A percentile compares a stretch with the other conserved stretches of the same genome.
phyloP scores from a whole-genome alignment of 306 rosid species.

The Trifolium dubium region DNA sequence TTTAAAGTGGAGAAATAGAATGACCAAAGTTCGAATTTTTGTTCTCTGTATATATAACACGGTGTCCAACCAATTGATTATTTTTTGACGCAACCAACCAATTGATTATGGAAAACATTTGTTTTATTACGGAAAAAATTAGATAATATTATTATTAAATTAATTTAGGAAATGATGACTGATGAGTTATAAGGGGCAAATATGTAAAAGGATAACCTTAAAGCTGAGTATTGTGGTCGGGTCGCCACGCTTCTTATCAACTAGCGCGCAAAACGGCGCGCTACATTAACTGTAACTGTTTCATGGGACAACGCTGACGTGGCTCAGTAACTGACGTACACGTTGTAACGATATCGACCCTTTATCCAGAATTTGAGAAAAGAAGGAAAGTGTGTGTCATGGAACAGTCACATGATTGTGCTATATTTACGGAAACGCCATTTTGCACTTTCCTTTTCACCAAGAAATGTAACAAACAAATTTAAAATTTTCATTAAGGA shows the following conservation, averaged over 20 bases:
- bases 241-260: neutral
- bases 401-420: constrained; percentile 32
- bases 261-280: constrained; percentile 7
- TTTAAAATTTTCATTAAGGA: neutral
- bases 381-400: neutral
- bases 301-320: neutral
- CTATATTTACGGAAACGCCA: constrained; percentile 49
- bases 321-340: neutral
- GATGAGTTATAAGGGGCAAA: neutral
- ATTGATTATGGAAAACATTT: too few relatives aligned
- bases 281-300: constrained; percentile 28
- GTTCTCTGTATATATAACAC: too few relatives aligned
- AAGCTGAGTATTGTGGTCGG: neutral
- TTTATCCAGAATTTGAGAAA: neutral
- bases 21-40: too few relatives aligned
- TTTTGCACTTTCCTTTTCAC: constrained; percentile 22
- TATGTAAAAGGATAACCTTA: neutral
- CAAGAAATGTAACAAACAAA: constrained; percentile 29
- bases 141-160: too few relatives aligned
- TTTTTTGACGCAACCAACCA: too few relatives aligned
- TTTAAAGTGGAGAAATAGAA: too few relatives aligned
- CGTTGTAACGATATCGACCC: neutral
- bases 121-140: too few relatives aligned
- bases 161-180: too few relatives aligned
- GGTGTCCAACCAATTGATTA: too few relatives aligned